Evolutionary conservation across 176 grass and related monocot genomes (phyloP).

Genomic region (Cymbopogon citratus): DNA sequence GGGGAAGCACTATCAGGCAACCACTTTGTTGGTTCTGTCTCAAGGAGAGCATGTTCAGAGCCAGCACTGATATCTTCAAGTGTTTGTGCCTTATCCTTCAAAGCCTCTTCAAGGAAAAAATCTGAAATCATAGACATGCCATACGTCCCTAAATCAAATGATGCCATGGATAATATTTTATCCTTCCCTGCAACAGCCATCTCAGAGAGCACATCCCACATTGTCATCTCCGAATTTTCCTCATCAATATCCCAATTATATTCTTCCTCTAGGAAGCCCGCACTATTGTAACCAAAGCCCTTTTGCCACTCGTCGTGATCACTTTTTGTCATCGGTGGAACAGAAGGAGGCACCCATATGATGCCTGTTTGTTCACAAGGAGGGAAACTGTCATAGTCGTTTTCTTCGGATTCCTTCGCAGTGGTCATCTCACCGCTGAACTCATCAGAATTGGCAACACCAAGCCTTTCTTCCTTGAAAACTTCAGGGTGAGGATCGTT

Average conservation of each 20-base stretch:
- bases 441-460: conserved; percentile 13
- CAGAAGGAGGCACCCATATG: conserved; percentile 74
- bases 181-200: conserved; percentile 59
- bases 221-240: conserved; percentile 64
- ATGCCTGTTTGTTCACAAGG: conserved; percentile 63
- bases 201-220: conserved; percentile 85
- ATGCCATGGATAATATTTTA: conserved; percentile 43
- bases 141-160: conserved; percentile 46
- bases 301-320: conserved; percentile 59
- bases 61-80: conserved; percentile 50
- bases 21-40: conserved; percentile 78
- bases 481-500: not conserved
- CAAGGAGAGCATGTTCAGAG: conserved; percentile 46
- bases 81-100: conserved; percentile 60
- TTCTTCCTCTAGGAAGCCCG: conserved; percentile 61
- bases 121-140: conserved; percentile 54
- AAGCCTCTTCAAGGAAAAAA: conserved; percentile 63
- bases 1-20: conserved; percentile 71
- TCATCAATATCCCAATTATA: conserved; percentile 61
- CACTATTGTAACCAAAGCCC: conserved; percentile 51
- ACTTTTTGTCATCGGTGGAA: conserved; percentile 67
- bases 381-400: conserved; percentile 46
- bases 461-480: not conserved
- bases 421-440: not conserved
- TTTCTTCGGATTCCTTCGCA: conserved; percentile 29